Conservation (phyloP, 345 rosid genomes). For the Hirschfeldia incana region DNA sequence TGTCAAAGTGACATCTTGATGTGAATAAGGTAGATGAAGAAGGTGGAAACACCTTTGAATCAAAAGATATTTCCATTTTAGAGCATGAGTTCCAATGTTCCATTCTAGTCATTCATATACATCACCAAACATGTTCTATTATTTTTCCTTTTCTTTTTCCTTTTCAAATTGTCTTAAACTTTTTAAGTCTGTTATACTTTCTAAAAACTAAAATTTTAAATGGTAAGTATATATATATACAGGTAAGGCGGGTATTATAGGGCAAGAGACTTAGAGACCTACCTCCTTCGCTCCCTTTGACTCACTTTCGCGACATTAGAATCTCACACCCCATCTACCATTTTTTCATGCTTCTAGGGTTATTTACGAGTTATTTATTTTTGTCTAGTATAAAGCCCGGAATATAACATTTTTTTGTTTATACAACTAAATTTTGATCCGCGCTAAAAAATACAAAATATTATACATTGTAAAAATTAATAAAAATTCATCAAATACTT, state of each 20-base stretch:
- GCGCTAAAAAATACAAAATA: no score
- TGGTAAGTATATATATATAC: not conserved
- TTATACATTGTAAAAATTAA: no score
- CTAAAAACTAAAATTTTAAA: not conserved
- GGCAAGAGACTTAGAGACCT: conserved; percentile 22
- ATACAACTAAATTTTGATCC: no score
- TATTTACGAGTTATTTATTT: not conserved
- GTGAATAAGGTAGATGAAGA: conserved; percentile 22
- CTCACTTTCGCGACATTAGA: conserved; percentile 22
- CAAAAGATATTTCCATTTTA: conserved; percentile 26
- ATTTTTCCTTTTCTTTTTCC: not conserved
- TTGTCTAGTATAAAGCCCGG: not conserved
- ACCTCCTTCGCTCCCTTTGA: conserved; percentile 26
- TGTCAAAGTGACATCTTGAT: conserved; percentile 23
- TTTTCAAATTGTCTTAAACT: not conserved
- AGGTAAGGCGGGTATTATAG: conserved; percentile 12
- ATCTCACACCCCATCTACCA: not conserved
- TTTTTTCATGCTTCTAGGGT: not conserved
- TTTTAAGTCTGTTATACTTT: conserved; percentile 3
- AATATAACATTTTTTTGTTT: not conserved
- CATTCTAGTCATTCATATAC: conserved; percentile 31
- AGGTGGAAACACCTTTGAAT: conserved; percentile 29
- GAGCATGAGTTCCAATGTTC: conserved; percentile 20
- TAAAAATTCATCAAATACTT: no score
- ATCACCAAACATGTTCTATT: not conserved